These are phyloP conservation scores for Trichocladium antarcticum DNA, from an alignment of 495 filamentous ascomycete genomes.

Conservation along the genomic window DNA sequence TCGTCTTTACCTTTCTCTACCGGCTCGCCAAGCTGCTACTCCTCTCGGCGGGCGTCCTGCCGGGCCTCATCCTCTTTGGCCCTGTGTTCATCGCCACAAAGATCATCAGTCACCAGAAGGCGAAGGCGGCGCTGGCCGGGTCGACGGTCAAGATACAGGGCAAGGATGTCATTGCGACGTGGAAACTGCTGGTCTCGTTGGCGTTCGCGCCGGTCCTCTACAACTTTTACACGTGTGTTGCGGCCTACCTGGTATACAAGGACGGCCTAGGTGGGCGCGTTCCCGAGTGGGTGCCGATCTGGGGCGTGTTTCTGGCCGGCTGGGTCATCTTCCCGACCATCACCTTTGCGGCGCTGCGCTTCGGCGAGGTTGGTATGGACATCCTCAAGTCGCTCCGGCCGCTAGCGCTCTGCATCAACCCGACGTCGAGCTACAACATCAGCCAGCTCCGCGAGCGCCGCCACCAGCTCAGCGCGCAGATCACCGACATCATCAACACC, in stretches of 20 bases:
- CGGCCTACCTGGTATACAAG: conserved; percentile 67
- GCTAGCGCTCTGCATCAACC: conserved; percentile 77
- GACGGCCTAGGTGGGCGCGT: conserved; percentile 72
- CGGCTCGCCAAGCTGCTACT: conserved; percentile 63
- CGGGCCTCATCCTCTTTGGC: conserved; percentile 75
- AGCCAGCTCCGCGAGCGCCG: conserved; percentile 65
- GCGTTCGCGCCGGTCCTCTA: conserved; percentile 82
- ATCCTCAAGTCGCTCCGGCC: conserved; percentile 90
- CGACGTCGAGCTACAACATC: conserved; percentile 71
- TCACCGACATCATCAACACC: conserved; percentile 86
- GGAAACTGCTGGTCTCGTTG: conserved; percentile 90
- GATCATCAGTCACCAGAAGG: conserved; percentile 81
- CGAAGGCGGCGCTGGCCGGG: conserved; percentile 77
- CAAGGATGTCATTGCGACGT: conserved; percentile 92
- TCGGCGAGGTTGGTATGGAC: conserved; percentile 96
- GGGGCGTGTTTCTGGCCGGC: conserved; percentile 57
- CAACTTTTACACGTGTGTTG: conserved; percentile 59
- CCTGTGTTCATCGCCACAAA: conserved; percentile 89
- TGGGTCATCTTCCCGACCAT: conserved; percentile 76
- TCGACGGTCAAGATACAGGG: conserved; percentile 92
- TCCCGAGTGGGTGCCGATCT: conserved; percentile 70
- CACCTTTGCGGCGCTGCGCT: conserved; percentile 87
- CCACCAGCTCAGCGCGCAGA: conserved; percentile 62
- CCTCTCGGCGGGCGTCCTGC: conserved; percentile 70
- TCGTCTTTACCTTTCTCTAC: conserved; percentile 69